Base-by-base conservation (phyloP, 2,329 filamentous ascomycete species). In the Trichoderma koningiopsis region DNA sequence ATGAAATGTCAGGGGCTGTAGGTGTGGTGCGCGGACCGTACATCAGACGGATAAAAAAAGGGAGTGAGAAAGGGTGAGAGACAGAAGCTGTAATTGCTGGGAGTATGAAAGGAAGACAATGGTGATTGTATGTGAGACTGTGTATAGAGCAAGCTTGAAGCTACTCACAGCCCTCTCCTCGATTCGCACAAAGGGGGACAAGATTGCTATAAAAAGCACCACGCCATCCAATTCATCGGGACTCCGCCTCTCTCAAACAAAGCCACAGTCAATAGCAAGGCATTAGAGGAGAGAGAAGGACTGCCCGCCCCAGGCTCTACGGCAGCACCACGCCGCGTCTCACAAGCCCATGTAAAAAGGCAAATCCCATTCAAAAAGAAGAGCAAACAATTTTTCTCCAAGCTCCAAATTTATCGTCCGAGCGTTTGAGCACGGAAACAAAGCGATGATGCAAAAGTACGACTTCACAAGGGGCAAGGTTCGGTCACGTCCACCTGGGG, bases 301-400 rank as follows among this genome's bases (percentile, higher is more conserved):
- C 29, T 31, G 33, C 2, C 37, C 6, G 16, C 16, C 14, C 37
- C 19, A 40, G 5, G 5, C 37, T 40, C 16, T 2, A 19, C n/a
- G 22, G 56, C 40, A 59, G 33, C 16, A 47, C n/a, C 7, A 47
- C 65, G 57, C 29, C 57, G 27, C n/a, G 57, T 68, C 65, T 56
- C 68, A 70, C 61, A 55, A 70, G 40, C 43, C 37, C 27, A 62
- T 43, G 33, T 35, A n/a, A 62, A 63, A 69, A 35, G 67, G 67
- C 33, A 68, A 68, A 52, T n/a, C 43, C 16, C 37, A 33, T 22
- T 6, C 1, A 8, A 43, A 3, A 8, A 19, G 29, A 61, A 60
- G 4, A 68, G 65, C 65, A 68, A 68, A 68, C 65, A 68, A 57
- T 27, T 8, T 33, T 10, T 24, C 16, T 8, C 10, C 27, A n/a